Conservation (phyloP, 2,329 filamentous ascomycete genomes). For the Paecilomyces niveus region DNA sequence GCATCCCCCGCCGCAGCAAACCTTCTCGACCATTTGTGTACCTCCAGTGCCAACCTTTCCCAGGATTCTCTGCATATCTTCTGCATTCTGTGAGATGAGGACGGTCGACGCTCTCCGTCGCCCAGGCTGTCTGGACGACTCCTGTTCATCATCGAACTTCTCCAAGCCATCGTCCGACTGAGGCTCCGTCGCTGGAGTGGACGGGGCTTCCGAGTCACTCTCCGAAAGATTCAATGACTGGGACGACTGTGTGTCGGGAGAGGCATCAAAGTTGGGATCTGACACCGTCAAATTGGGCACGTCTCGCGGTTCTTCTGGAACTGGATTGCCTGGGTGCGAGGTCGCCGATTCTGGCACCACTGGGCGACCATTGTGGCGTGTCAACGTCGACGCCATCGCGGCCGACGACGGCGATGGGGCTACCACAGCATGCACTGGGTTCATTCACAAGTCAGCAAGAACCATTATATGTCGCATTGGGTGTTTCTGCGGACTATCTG, state of each 20-base stretch:
- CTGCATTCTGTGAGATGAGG: conserved; percentile 50
- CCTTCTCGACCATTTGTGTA: conserved; percentile 55
- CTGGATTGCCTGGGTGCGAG: conserved; percentile 41
- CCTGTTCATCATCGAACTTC: conserved; percentile 12
- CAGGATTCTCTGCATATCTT: conserved; percentile 52
- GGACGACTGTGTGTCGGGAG: conserved; percentile 20
- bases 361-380: conserved; percentile 17
- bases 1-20: conserved; percentile 59
- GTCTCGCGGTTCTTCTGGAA: conserved; percentile 40
- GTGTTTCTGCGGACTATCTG: neutral
- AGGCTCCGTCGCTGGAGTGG: conserved; percentile 34
- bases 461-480: neutral
- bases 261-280: conserved; percentile 22
- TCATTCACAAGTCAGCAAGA: neutral
- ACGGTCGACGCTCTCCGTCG: conserved; percentile 40
- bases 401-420: conserved; percentile 16
- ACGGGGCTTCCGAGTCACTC: conserved; percentile 28
- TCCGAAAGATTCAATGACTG: conserved; percentile 23
- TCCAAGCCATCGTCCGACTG: conserved; percentile 27
- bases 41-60: conserved; percentile 46
- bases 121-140: conserved; percentile 13
- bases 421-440: conserved; percentile 23
- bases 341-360: conserved; percentile 32
- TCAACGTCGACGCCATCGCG: conserved; percentile 15
- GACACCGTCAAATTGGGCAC: conserved; percentile 31